A percentile compares a stretch with the other conserved stretches of the same genome.
Conservation (phyloP, 305 asterid genomes). For the Fraxinus ornus region DNA sequence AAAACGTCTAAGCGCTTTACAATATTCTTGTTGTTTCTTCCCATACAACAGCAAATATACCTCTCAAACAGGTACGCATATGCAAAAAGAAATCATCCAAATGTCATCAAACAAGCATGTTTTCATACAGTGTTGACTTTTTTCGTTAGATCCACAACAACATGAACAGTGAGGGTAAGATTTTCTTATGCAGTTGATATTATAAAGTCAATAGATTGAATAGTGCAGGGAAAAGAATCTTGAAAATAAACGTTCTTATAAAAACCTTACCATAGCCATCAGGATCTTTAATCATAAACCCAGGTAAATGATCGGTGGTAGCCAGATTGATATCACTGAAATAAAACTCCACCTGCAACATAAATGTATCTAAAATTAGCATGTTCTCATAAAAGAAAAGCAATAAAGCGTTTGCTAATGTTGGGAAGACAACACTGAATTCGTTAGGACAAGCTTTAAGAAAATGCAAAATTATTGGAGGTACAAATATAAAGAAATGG, state of each 20-base stretch:
- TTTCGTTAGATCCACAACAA: slow-evolving; percentile 11
- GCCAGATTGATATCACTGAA: slow-evolving; percentile 92
- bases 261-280: slow-evolving; percentile 71
- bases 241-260: slow-evolving; percentile 10
- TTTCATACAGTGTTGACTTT: not conserved
- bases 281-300: slow-evolving; percentile 72
- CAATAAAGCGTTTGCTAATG: not conserved
- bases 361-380: slow-evolving; percentile 12
- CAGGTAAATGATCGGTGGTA: slow-evolving; percentile 74
- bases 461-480: not conserved
- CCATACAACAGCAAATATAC: slow-evolving; percentile 1
- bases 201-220: not conserved
- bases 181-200: not conserved
- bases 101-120: not conserved
- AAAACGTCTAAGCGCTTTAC: not conserved
- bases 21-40: slow-evolving; percentile 13
- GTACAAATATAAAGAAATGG: not conserved
- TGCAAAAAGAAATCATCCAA: not conserved
- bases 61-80: not conserved
- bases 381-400: not conserved
- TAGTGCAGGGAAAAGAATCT: not conserved
- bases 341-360: slow-evolving; percentile 78
- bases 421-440: not conserved
- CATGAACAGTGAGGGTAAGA: not conserved
- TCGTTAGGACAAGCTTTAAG: not conserved